Evolutionary conservation across 1,284 basidiomycete genomes (phyloP), one percentile per base, ranked within the genome.

Genomic region (Xerocomus nothofagi): DNA sequence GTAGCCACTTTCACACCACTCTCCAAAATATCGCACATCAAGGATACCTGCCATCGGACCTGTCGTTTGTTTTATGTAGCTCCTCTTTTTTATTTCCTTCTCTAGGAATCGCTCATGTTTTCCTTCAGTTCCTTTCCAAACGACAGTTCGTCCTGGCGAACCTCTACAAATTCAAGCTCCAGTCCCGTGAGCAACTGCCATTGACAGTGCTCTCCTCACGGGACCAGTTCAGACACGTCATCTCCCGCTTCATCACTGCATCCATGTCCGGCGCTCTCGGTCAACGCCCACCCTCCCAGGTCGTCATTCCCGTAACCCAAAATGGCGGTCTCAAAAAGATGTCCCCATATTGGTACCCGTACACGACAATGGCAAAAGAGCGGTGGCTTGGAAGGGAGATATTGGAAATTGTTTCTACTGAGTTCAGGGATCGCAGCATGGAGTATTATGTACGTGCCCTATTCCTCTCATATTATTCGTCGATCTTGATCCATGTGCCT

Each of bases 311-410:
- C 3, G 38, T 23, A 17, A 9, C 52, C 26, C 42, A 27, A 17
- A 42, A 50, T 27, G 60, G 59, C 15, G 84, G 85, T 4, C 70
- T 91, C 48, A 86, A 84, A 65, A 86, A 88, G 65, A 79, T 88
- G 41, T 68, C 82, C 18, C 82, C 88, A 0, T 91, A 91, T 62
- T 91, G 88, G 88, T 86, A 87, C 61, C 84, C 87, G 2, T 89
- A 93, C 68, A 87, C 84, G 18, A 97, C 93, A 1, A 95, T 90
- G 80, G 91, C 93, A 21, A 98, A 98, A 71, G 81, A 86, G 54
- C 79, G 95, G 26, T 98, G 91, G 91, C 77, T 91, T 41, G 85
- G 88, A 17, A 76, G 93, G 24, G 89, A 93, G 64, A 78, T 96
- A 30, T 70, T 93, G 24, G 91, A 93, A 67, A 83, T 93, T 36